Evolutionary conservation across 331 rosid genomes (phyloP), one percentile per base, ranked within the genome.

Genomic region (Pyracantha coccinea): DNA sequence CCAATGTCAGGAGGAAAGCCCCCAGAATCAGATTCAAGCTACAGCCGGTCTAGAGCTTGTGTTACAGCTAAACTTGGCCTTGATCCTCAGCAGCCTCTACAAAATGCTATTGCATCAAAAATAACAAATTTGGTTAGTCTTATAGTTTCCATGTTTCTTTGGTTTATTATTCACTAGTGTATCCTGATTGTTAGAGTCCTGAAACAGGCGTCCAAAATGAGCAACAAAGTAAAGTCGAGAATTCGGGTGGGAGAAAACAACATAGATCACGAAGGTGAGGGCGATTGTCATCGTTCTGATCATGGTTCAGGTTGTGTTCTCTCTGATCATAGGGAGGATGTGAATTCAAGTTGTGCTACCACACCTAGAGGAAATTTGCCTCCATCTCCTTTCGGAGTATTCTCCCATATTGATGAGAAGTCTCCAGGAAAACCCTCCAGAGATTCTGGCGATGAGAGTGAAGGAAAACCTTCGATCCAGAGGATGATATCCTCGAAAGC

Each of bases 331-430:
- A 82, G 93, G 84, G 99, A 94, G 64, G 99, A 95, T 77, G 97
- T 89, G 27, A 87, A 76, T 86, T 95, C 97, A n/a, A 95, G 99
- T 68, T 97, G 96, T 80, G 97, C 96, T 77, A 86, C 93, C 85
- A 95, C 99, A 6, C 97, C 97, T 24, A 88, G 97, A 65, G 97
- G 90, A 44, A 97, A 95, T 71, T 52, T 86, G 59, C 71, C 72
- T 17, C 93, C 81, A 28, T 79, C 89, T 60, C 73, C 93, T 66
- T 84, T 82, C 55, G 92, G 97, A 69, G 78, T 74, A 14, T 85
- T 84, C 64, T 85, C 91, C 75, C 85, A 63, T 3, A 55, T 53
- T 32, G 97, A 91, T 44, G 97, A 91, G 67, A 89, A 80, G 77
- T 77, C 83, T 24, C 88, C 80, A 28, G 93, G 89, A 50, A 93